Base-by-base conservation (phyloP, 2,329 filamentous ascomycete species). In the Diaporthe caulivora region DNA sequence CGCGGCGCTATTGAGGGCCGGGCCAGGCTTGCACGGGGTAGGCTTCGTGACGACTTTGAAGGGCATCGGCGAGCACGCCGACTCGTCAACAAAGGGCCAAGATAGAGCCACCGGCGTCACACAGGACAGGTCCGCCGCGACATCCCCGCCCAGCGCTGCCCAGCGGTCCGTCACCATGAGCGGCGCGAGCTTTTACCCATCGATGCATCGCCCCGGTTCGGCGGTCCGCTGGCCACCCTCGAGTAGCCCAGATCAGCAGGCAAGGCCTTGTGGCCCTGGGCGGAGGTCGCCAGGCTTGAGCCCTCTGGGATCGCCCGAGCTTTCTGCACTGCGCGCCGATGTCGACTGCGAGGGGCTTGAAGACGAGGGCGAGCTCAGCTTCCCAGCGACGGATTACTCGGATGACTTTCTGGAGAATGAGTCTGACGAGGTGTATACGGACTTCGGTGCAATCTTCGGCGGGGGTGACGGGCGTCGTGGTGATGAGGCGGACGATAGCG, bases 401-500 rank as follows among this genome's bases (percentile, higher is more conserved):
- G 81, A 84, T 6, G 74, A 79, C 40, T 80, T 80, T 17, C 83
- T 84, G 47, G 87, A 87, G 40, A 78, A 83, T 44, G 87, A 87
- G 47, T 78, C 83, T 42, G 87, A 87, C 29, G 84, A 87, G 47
- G 86, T 90, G 51, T 90, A 90, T 74, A 87, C 87, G 17, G 87
- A 90, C 74, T 90, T 90, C 74, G 84, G 86, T 7, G 83, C 87
- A 34, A 81, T 89, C 4, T 89, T 90, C 75, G 84, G 84, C 3
- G 81, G 82, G 1, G 76, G 73, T 0, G 26, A 10, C 18, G 51
- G 51, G 9, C 75, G 75, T 11, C 77, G 76, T 2, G 79, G 77
- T 6, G 76, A 80, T 3, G 44, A 65, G 5, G 75, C 77, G 5
- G 81, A 81, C 7, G 82, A 84, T 11, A 80, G 81, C 3, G 84